These are phyloP conservation scores for Vitis labrusca DNA, from an alignment of 164 flowering plant species.

Conservation along the genomic window DNA sequence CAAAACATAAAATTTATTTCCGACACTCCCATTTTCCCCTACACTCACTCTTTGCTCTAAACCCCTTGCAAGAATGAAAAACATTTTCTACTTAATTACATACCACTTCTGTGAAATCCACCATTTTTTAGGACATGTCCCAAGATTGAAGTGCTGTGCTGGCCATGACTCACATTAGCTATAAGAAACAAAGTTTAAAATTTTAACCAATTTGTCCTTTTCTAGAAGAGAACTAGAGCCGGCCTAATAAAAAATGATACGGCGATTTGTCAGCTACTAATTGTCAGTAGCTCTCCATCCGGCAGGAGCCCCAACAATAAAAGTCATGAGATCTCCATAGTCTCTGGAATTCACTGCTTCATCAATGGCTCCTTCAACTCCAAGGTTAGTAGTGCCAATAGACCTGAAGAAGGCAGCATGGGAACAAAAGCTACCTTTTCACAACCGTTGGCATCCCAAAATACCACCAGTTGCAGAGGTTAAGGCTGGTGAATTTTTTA, in stretches of 20 bases:
- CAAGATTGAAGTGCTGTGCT: neutral
- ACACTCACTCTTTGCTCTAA: too few relatives aligned
- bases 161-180: too few relatives aligned
- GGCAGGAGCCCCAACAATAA: neutral
- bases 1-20: too few relatives aligned
- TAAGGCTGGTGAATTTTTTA: conserved; percentile 50
- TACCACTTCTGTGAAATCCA: too few relatives aligned
- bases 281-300: conserved; percentile 3
- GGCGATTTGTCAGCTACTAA: conserved; percentile 10
- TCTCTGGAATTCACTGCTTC: neutral
- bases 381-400: conserved; percentile 57
- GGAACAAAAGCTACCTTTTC: conserved; percentile 73
- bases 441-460: conserved; percentile 93
- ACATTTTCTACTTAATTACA: too few relatives aligned
- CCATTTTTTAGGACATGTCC: too few relatives aligned
- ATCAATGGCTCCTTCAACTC: conserved; percentile 77
- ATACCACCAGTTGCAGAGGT: conserved; percentile 76
- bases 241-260: conserved; percentile 6
- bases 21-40: too few relatives aligned
- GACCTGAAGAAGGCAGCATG: conserved; percentile 76
- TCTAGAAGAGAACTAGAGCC: conserved; percentile 7
- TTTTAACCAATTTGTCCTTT: neutral
- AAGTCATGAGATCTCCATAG: too few relatives aligned
- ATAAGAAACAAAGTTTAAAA: neutral
- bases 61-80: too few relatives aligned